Percentiles rank a stretch among this genome's conserved stretches.
Evolutionary conservation across 805 yeast genomes (phyloP).

Genomic region (Candida michaelii): DNA sequence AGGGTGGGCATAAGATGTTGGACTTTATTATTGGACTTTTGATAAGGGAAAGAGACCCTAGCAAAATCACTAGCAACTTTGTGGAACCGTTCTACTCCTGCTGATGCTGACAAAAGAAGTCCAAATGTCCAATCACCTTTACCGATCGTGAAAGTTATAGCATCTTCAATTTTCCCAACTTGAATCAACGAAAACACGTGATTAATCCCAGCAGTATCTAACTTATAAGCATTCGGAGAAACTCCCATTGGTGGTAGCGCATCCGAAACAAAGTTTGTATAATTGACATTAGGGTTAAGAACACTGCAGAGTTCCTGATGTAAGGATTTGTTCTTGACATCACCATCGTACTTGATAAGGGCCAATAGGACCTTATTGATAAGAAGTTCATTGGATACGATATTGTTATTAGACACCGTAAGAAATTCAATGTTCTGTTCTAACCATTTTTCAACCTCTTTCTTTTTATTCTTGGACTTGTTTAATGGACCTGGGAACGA

Average conservation of each 20-base stretch:
- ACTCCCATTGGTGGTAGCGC: slow-evolving; percentile 18
- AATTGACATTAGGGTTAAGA: slow-evolving; percentile 45
- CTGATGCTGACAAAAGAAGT: slow-evolving; percentile 62
- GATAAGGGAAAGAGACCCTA: slow-evolving; percentile 44
- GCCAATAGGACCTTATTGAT: slow-evolving; percentile 30
- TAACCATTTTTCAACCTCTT: slow-evolving; percentile 67
- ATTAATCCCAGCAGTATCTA: slow-evolving; percentile 39
- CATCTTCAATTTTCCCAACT: slow-evolving; percentile 65
- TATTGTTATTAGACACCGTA: slow-evolving; percentile 4
- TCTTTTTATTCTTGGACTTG: slow-evolving; percentile 55
- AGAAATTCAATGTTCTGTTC: slow-evolving; percentile 24
- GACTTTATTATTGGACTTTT: slow-evolving; percentile 38
- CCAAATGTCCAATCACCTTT: slow-evolving; percentile 79
- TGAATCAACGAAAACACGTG: slow-evolving; percentile 43
- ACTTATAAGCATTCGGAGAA: slow-evolving; percentile 41
- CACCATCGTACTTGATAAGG: slow-evolving; percentile 32
- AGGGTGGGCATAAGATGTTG: slow-evolving; percentile 52
- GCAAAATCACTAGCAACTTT: slow-evolving; percentile 58
- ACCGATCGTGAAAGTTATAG: slow-evolving; percentile 60
- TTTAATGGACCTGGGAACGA: slow-evolving; percentile 70
- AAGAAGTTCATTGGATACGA: slow-evolving; percentile 25
- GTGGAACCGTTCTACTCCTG: slow-evolving; percentile 62
- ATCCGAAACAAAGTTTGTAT: slow-evolving; percentile 16
- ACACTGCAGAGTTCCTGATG: slow-evolving; percentile 32
- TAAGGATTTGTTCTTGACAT: slow-evolving; percentile 26